Percentiles rank a stretch among this genome's conserved stretches.
Conservation (phyloP, 1,284 basidiomycete genomes). For the Apiotrichum akiyoshidainum region DNA sequence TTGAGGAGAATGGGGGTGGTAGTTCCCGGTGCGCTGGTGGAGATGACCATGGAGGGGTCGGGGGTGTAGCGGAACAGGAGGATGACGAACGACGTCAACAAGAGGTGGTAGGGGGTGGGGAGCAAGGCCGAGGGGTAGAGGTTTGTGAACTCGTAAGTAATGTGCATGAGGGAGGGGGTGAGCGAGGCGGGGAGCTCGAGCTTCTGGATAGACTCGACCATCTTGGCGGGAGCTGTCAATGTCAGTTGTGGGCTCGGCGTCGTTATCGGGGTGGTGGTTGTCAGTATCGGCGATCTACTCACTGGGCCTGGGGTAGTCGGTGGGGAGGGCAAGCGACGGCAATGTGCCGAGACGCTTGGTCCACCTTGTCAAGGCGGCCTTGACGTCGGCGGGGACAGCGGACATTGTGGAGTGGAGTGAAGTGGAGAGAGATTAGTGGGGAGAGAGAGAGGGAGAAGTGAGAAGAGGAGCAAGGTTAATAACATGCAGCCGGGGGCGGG, state of each 20-base stretch:
- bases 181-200: slow-evolving; percentile 58
- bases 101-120: slow-evolving; percentile 85
- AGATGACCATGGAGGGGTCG: slow-evolving; percentile 91
- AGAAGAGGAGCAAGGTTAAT: no score
- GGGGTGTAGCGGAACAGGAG: slow-evolving; percentile 93
- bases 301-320: slow-evolving; percentile 86
- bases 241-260: not conserved
- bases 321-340: slow-evolving; percentile 88
- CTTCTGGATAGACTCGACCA: slow-evolving; percentile 73
- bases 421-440: no score
- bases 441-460: no score
- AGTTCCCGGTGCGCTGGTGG: slow-evolving; percentile 73
- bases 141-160: slow-evolving; percentile 70
- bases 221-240: slow-evolving; percentile 59
- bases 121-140: slow-evolving; percentile 47
- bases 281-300: slow-evolving; percentile 16
- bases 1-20: slow-evolving; percentile 80
- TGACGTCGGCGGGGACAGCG: slow-evolving; percentile 16
- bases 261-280: not conserved
- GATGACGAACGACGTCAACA: slow-evolving; percentile 86
- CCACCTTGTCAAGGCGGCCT: slow-evolving; percentile 48
- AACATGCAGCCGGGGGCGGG: no score
- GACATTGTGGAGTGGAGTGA: slow-evolving; percentile 5
- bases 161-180: slow-evolving; percentile 45
- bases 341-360: slow-evolving; percentile 56